Evolutionary conservation across 495 filamentous ascomycete species (phyloP).

Genomic region (Penicillium crystallinum): DNA sequence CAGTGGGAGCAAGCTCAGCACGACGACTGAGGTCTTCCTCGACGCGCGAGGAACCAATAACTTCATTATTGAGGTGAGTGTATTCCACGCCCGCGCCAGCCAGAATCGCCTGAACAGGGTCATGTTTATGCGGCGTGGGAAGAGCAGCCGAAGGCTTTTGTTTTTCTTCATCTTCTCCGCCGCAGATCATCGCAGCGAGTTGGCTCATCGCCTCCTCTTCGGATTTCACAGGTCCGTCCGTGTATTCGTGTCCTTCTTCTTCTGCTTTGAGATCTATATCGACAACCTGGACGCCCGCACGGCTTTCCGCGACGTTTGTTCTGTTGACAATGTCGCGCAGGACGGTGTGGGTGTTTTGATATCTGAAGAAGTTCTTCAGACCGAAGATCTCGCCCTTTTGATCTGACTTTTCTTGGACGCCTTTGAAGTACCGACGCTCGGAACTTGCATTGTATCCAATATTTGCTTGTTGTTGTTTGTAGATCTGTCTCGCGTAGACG

Average conservation of each 20-base stretch:
- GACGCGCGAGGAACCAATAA: slow-evolving; percentile 81
- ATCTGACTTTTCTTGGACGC: slow-evolving; percentile 76
- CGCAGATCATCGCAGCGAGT: slow-evolving; percentile 64
- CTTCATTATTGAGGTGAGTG: slow-evolving; percentile 93
- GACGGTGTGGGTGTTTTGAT: slow-evolving; percentile 71
- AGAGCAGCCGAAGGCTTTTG: slow-evolving; percentile 14
- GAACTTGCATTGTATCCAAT: slow-evolving; percentile 92
- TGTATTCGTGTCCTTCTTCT: slow-evolving; percentile 37
- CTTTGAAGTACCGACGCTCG: slow-evolving; percentile 93
- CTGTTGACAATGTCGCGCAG: slow-evolving; percentile 94
- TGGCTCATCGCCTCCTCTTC: slow-evolving; percentile 66
- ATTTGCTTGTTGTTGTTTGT: slow-evolving; percentile 98
- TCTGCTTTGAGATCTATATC: slow-evolving; percentile 64
- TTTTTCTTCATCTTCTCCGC: slow-evolving; percentile 39
- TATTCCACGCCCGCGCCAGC: slow-evolving; percentile 87
- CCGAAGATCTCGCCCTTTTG: slow-evolving; percentile 94
- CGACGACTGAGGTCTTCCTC: slow-evolving; percentile 73
- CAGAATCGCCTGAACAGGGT: slow-evolving; percentile 85
- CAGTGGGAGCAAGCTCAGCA: slow-evolving; percentile 57
- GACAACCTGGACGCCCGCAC: slow-evolving; percentile 73
- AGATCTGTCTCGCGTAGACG: slow-evolving; percentile 94
- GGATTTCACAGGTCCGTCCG: slow-evolving; percentile 10
- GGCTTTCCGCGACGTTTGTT: slow-evolving; percentile 92
- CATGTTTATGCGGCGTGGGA: slow-evolving; percentile 45
- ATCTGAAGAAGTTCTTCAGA: slow-evolving; percentile 79